Evolutionary conservation across 2,329 filamentous ascomycete species (phyloP), one percentile per base, ranked within the genome.

Genomic region (Aspergillus sp.): DNA sequence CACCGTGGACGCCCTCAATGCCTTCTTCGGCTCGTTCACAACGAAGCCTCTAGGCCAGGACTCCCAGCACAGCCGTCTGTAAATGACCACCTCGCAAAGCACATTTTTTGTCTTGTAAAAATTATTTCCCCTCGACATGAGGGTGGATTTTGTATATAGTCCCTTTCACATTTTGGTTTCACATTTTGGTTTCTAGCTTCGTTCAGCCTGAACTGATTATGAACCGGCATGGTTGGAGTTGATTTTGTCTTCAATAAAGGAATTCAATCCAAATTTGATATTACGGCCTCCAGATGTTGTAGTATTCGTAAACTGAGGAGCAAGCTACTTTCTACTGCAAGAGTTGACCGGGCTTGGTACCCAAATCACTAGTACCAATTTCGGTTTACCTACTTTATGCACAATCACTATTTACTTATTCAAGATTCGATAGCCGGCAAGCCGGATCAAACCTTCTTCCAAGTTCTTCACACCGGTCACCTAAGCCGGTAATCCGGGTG

Each of bases 1-100:
- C 15, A 97, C 92, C 0, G 87, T 91, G 0, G 90, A 96, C 69
- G 91, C 88, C 15, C 79, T 97, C 67, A 91, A 97, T 71, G 82
- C 85, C 64, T 97, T 96, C 74, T 97, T 97, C 77, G 82, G 83
- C 5, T 76, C 87, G 1, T 93, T 96, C 68, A 85, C 84, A 57
- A 85, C 86, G 10, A 91, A 89, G 79, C 56, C 69, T 7, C 54
- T 77, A 17, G 74, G 75, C 17, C 71, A 75, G 60, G 72, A 70
- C 36, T 66, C 69, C 45, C 71, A 74, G 57, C 65, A 67, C 38
- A 76, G 74, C 66, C 75, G 73, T 55, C 69, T 77, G 61, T 77
- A 65, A 60, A 41, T 45, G 6, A n/a, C 3, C 59, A 19, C 56
- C 12, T 12, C 10, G 28, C 32, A 36, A 13, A 15, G 47, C 41